phyloP scores from a whole-genome alignment of 305 asterid species.

The Fraxinus baroniana region DNA sequence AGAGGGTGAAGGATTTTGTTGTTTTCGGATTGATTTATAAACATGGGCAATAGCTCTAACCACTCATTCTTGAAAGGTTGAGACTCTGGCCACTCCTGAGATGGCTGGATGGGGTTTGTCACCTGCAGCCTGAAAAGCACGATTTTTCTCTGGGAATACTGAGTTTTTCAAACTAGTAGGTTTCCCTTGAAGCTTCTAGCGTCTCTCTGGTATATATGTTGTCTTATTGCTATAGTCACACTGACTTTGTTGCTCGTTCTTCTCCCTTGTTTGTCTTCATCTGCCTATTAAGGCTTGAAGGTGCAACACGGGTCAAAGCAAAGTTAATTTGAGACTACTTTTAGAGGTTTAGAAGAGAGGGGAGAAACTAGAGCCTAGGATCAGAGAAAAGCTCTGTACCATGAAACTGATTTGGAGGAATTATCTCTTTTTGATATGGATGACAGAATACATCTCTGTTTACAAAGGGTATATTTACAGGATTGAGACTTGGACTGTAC shows the following conservation, averaged over 20 bases:
- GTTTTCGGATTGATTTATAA: background rate
- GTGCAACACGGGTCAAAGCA: background rate
- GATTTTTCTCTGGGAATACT: background rate
- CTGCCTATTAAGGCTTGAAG: background rate
- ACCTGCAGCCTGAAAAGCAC: background rate
- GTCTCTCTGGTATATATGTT: background rate
- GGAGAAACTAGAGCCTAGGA: background rate
- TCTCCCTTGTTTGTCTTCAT: background rate
- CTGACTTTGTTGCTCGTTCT: background rate
- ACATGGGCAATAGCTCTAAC: background rate
- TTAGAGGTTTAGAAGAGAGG: background rate
- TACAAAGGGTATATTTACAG: background rate
- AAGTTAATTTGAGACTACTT: background rate
- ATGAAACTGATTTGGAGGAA: background rate
- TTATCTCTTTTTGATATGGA: background rate
- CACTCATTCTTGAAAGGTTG: background rate
- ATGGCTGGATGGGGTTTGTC: background rate
- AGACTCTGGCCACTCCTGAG: background rate
- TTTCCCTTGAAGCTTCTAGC: background rate
- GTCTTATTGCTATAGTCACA: background rate
- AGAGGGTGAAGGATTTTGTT: background rate
- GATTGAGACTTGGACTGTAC: background rate
- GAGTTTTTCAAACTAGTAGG: background rate
- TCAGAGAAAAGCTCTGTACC: background rate
- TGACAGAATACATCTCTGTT: background rate